phyloP scores from a whole-genome alignment of 1,284 basidiomycete genomes.

The Ustilago lituana region DNA sequence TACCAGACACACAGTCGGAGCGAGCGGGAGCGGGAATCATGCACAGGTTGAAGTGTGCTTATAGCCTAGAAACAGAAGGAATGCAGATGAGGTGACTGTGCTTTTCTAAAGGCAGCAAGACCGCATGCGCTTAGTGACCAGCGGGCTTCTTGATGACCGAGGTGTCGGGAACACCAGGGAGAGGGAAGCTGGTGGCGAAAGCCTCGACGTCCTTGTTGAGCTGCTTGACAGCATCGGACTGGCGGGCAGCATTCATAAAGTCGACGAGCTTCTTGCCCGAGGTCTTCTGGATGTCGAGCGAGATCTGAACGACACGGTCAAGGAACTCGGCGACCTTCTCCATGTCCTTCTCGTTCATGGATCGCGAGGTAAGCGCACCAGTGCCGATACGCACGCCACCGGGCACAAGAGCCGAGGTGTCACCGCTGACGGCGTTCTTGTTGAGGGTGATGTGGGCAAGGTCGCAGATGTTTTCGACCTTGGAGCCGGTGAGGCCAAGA shows the following conservation, averaged over 20 bases:
- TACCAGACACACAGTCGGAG: not conserved
- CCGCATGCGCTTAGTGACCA: conserved; percentile 24
- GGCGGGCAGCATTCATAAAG: conserved; percentile 83
- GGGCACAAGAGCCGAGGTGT: conserved; percentile 90
- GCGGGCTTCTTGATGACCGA: conserved; percentile 61
- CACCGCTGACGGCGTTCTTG: conserved; percentile 97
- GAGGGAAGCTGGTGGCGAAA: conserved; percentile 87
- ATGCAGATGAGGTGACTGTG: conserved; percentile 27
- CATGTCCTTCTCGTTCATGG: conserved; percentile 88
- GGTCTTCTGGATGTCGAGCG: conserved; percentile 78
- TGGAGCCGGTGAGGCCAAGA: conserved; percentile 92
- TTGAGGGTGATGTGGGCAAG: conserved; percentile 79
- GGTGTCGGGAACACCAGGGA: conserved; percentile 85
- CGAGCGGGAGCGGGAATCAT: conserved; percentile 35
- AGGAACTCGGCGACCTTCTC: conserved; percentile 83
- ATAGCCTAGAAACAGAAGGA: conserved; percentile 14
- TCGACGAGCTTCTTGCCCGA: conserved; percentile 93
- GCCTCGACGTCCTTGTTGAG: conserved; percentile 78
- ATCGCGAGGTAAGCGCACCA: conserved; percentile 90
- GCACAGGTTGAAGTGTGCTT: conserved; percentile 52
- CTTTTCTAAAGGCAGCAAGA: not conserved
- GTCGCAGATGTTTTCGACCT: conserved; percentile 98
- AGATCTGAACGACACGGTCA: conserved; percentile 64
- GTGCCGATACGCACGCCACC: conserved; percentile 98
- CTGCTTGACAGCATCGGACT: conserved; percentile 77